phyloP scores from a whole-genome alignment of 768 basidiomycete species.

The Boletus coccyginus region DNA sequence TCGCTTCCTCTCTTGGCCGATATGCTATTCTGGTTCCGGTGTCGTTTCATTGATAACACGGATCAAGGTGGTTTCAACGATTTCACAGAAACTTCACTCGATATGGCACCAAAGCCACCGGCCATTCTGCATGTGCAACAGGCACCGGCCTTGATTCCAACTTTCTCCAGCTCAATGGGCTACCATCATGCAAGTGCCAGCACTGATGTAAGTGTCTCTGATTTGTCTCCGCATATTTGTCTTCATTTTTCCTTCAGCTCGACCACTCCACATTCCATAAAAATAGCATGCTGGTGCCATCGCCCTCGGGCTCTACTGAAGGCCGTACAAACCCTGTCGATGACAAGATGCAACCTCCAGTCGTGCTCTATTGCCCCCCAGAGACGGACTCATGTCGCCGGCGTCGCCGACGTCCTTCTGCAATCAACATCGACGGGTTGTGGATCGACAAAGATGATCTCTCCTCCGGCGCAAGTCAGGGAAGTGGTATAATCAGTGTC shows the following conservation, averaged over 20 bases:
- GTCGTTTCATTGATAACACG: neutral
- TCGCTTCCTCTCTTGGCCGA: neutral
- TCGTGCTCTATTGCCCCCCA: neutral
- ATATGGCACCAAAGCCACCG: neutral
- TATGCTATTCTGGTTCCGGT: neutral
- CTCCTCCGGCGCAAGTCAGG: neutral
- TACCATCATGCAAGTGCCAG: neutral
- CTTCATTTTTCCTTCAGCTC: neutral
- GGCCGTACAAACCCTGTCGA: neutral
- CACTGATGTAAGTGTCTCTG: neutral
- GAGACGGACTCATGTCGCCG: neutral
- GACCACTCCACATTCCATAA: neutral
- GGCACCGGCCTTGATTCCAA: neutral
- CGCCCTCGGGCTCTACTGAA: no score
- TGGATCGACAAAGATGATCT: constrained; percentile 9
- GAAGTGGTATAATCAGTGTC: neutral
- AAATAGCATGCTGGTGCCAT: neutral
- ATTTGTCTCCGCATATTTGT: neutral
- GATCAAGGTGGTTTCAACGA: neutral
- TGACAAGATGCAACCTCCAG: neutral
- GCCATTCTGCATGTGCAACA: neutral
- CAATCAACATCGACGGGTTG: neutral
- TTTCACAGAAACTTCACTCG: neutral
- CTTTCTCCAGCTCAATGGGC: neutral
- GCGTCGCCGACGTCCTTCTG: neutral